A percentile compares a stretch with the other conserved stretches of the same genome.
Evolutionary conservation across 768 basidiomycete genomes (phyloP).

Genomic region (Boletus rufocinnamomeus): DNA sequence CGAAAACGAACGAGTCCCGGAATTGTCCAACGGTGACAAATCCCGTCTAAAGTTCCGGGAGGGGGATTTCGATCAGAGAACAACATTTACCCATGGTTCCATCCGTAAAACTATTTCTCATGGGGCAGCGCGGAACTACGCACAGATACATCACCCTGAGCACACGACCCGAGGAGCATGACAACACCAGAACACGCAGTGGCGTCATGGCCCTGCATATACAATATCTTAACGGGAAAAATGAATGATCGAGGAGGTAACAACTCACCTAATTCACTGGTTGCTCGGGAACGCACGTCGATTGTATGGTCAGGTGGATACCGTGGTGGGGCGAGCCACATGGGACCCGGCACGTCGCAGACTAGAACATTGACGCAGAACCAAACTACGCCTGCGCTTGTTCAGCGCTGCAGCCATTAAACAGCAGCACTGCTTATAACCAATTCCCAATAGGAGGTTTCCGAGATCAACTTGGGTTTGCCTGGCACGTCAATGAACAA

Average conservation of each 20-base stretch:
- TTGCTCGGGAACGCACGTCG: conserved; percentile 12
- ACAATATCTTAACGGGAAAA: conserved; percentile 6
- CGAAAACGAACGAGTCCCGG: conserved; percentile 3
- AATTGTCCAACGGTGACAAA: neutral
- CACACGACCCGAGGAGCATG: conserved; percentile 9
- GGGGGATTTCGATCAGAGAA: neutral
- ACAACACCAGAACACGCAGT: conserved; percentile 23
- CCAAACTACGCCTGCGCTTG: neutral
- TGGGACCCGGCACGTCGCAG: neutral
- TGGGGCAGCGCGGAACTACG: conserved; percentile 19
- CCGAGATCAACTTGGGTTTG: conserved; percentile 9
- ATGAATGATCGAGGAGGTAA: conserved; percentile 18
- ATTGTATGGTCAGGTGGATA: neutral
- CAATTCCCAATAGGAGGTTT: neutral
- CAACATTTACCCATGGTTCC: neutral
- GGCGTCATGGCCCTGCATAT: conserved; percentile 24
- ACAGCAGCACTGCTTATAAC: neutral
- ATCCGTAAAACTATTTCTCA: conserved; percentile 19
- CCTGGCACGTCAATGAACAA: conserved; percentile 4
- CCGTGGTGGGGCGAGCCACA: neutral
- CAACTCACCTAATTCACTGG: conserved; percentile 20
- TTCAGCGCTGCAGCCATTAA: neutral
- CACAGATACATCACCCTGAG: conserved; percentile 27
- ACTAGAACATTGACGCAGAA: neutral
- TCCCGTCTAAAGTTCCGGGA: neutral